Evolutionary conservation across 2,329 filamentous ascomycete genomes (phyloP).

Genomic region (Sporothrix globosa): DNA sequence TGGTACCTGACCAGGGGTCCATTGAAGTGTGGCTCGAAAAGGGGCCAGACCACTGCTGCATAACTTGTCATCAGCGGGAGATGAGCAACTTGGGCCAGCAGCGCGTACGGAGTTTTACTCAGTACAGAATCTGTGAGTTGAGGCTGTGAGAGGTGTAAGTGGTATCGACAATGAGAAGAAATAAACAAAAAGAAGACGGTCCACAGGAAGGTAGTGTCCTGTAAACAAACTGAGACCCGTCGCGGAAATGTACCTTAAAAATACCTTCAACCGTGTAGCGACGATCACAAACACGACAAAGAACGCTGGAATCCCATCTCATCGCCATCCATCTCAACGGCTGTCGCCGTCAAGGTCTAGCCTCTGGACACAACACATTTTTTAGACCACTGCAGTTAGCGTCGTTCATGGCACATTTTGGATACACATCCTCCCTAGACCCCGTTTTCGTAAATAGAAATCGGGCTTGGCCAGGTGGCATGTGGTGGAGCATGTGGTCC

Average conservation of each 20-base stretch:
- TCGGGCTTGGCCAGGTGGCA: conserved; percentile 11
- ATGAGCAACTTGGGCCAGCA: conserved; percentile 27
- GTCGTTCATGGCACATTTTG: not conserved
- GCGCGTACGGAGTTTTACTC: not conserved
- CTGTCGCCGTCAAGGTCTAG: not conserved
- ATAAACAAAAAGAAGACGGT: not conserved
- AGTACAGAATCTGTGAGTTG: conserved; percentile 13
- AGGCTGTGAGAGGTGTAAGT: conserved; percentile 22
- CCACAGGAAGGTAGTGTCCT: too few relatives aligned
- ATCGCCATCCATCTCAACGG: not conserved
- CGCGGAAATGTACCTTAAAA: too few relatives aligned
- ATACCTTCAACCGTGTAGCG: too few relatives aligned
- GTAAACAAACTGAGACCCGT: too few relatives aligned
- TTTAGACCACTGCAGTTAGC: not conserved
- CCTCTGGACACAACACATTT: not conserved
- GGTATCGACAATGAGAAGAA: not conserved
- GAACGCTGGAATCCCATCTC: not conserved
- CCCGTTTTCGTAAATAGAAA: conserved; percentile 20
- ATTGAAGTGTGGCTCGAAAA: conserved; percentile 26
- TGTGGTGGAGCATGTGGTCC: not conserved
- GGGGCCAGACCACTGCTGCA: conserved; percentile 28
- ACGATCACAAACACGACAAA: not conserved
- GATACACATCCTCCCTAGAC: not conserved
- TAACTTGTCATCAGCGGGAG: conserved; percentile 31
- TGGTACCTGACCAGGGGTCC: conserved; percentile 15